These are phyloP conservation scores for Anethum foeniculum DNA, from an alignment of 140 eudicot genomes.

Conservation along the genomic window DNA sequence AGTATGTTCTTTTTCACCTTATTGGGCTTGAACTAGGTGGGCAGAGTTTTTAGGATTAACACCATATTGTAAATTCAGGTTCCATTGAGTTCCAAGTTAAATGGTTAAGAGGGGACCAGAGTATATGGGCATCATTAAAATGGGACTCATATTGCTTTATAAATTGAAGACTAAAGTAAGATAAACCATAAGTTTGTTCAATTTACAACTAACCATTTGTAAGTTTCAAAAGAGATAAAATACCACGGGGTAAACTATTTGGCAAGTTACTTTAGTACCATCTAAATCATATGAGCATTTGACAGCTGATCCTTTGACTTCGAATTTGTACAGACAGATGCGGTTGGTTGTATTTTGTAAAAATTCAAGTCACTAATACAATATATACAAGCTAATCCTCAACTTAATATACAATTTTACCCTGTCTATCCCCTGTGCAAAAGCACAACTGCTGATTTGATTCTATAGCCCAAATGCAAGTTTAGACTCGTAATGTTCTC, in stretches of 20 bases:
- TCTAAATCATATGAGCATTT: too few species aligned
- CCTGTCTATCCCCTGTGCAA: not conserved
- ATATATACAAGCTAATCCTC: not conserved
- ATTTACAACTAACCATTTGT: not conserved
- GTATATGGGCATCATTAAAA: not conserved
- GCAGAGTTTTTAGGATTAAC: not conserved
- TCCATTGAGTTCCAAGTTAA: not conserved
- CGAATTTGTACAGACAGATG: too few species aligned
- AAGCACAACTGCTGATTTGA: not conserved
- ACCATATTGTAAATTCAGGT: not conserved
- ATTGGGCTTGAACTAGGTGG: not conserved
- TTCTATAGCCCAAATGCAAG: conserved; percentile 2
- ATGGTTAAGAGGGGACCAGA: not conserved
- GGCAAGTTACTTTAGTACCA: too few species aligned
- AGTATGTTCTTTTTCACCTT: not conserved
- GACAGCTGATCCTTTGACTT: too few species aligned
- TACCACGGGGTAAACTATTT: not conserved
- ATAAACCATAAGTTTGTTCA: not conserved
- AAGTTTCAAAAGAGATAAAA: not conserved
- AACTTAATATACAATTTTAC: not conserved
- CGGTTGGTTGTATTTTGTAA: not conserved
- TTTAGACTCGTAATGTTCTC: not conserved
- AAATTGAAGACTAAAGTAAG: not conserved
- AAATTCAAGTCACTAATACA: not conserved
- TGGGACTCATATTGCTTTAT: not conserved